Evolutionary conservation across 192 early-diverging fungal species (phyloP), one percentile per base, ranked within the genome.

Genomic region (Coemansia sp.): DNA sequence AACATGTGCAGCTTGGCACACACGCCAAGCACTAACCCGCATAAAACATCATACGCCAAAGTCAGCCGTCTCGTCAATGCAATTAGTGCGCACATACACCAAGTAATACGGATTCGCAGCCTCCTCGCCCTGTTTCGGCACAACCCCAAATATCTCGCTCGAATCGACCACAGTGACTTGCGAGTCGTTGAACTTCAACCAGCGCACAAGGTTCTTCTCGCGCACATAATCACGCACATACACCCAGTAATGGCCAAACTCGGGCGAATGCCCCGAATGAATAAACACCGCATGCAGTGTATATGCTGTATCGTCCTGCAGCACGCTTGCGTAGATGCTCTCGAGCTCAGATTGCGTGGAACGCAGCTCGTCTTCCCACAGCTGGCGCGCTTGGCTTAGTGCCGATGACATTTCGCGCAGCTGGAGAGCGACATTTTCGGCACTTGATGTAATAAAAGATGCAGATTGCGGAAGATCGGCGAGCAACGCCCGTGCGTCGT

Each of bases 171-270:
- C 85, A 0, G 84, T 76, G 0, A 92, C 87, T n/a, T 72, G 8
- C 7, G 88, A 86, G 64, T 92, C 91, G 57, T 91, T 92, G 49
- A 87, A 92, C 52, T 89, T 88, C 47, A 88, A 72, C 90, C 91
- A 92, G 10, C 87, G 82, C 14, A 76, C 61, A 14, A 72, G 37
- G 12, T 70, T 66, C 6, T 43, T 43, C 8, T 35, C 49, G 3
- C 53, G 21, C 23, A 74, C 57, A 32, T 75, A 70, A 59, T 92
- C 89, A 10, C 83, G 74, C 17, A 92, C 82, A 38, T 92, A 91
- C 2, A 88, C 82, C 91, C 91, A 92, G 59, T 92, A 92, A 59
- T 92, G 91, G 2, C 91, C 91, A 67, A 67, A 76, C 79, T 87
- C 88, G 5, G 84, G 82, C 43, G 86, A 79, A 67, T 39, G 47